Conservation (phyloP, 305 asterid genomes). For the Rubia balearica region DNA sequence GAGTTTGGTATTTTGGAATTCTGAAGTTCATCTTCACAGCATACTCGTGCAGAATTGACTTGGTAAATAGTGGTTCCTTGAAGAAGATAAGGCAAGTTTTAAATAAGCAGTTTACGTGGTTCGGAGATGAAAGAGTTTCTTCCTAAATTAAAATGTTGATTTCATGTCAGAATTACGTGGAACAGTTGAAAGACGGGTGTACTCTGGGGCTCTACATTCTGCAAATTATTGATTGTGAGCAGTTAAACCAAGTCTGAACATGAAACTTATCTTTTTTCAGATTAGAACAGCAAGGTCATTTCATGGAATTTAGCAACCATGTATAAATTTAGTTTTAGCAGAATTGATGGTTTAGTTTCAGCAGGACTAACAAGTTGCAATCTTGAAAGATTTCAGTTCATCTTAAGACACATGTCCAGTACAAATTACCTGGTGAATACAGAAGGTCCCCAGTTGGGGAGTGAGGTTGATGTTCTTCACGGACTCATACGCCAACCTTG, state of each 20-base stretch:
- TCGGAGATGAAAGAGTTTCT: not conserved
- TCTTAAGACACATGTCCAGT: not conserved
- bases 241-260: no score
- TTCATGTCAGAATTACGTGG: not conserved
- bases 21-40: conserved; percentile 24
- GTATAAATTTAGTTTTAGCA: no score
- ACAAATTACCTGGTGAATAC: conserved; percentile 17
- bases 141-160: not conserved
- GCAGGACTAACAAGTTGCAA: not conserved
- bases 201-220: no score
- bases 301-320: no score
- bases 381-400: not conserved
- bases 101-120: not conserved
- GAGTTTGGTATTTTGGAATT: conserved; percentile 21
- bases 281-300: no score
- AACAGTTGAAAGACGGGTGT: no score
- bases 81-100: not conserved
- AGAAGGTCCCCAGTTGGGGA: conserved; percentile 4
- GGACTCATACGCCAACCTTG: conserved; percentile 24
- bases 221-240: no score
- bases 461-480: conserved; percentile 7
- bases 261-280: not conserved
- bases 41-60: conserved; percentile 29
- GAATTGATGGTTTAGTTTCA: not conserved
- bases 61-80: conserved; percentile 24